phyloP scores from a whole-genome alignment of 2,329 filamentous ascomycete species.

The Ilyonectria destructans region DNA sequence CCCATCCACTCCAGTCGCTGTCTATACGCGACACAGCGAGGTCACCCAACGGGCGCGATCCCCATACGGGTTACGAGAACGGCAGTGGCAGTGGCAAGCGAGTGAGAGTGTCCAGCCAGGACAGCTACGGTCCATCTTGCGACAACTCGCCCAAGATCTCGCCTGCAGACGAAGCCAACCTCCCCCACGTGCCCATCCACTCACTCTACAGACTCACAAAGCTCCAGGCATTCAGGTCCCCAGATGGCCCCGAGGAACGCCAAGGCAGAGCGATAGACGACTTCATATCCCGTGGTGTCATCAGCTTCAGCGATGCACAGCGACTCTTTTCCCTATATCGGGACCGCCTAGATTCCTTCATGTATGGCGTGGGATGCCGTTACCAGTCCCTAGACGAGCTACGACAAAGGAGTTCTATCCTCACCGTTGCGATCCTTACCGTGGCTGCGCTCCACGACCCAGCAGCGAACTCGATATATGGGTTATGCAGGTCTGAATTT shows the following conservation, averaged over 20 bases:
- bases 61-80: slow-evolving; percentile 4
- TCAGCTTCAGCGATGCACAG: slow-evolving; percentile 64
- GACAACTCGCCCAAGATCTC: slow-evolving; percentile 38
- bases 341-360: slow-evolving; percentile 64
- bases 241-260: slow-evolving; percentile 37
- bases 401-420: slow-evolving; percentile 68
- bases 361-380: slow-evolving; percentile 66
- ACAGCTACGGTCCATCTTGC: slow-evolving; percentile 33
- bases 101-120: slow-evolving; percentile 8
- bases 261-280: slow-evolving; percentile 41
- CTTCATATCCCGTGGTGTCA: slow-evolving; percentile 56
- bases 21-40: slow-evolving; percentile 18
- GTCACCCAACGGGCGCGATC: slow-evolving; percentile 13
- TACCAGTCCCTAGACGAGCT: slow-evolving; percentile 66
- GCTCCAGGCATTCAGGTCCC: slow-evolving; percentile 52
- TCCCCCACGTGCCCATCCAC: slow-evolving; percentile 55
- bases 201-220: slow-evolving; percentile 55
- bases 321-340: slow-evolving; percentile 66
- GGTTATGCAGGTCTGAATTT: slow-evolving; percentile 69
- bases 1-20: slow-evolving; percentile 8
- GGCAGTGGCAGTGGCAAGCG: slow-evolving; percentile 8
- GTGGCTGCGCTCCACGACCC: slow-evolving; percentile 73
- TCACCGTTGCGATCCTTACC: slow-evolving; percentile 70
- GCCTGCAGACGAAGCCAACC: slow-evolving; percentile 48
- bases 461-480: slow-evolving; percentile 66